phyloP scores from a whole-genome alignment of 768 basidiomycete species.

The Russula sp. region DNA sequence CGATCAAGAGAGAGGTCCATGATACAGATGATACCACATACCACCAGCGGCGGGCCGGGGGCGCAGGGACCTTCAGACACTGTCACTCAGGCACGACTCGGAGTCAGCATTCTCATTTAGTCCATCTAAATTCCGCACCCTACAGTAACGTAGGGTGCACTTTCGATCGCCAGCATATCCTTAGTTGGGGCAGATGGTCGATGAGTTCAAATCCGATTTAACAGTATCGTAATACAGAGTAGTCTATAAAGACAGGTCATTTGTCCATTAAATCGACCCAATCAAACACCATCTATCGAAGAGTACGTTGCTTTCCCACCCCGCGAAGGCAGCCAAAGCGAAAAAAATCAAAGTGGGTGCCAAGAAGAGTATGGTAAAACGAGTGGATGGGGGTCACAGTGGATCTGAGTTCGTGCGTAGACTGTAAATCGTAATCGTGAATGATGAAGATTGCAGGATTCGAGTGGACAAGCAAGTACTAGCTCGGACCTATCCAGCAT shows the following conservation, averaged over 20 bases:
- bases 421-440: neutral
- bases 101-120: too few species aligned
- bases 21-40: too few species aligned
- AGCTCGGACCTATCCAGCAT: slow-evolving; percentile 10
- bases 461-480: slow-evolving; percentile 7
- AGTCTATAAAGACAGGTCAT: slow-evolving; percentile 10
- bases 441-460: slow-evolving; percentile 1
- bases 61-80: too few species aligned
- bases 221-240: slow-evolving; percentile 14
- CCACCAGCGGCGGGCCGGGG: neutral
- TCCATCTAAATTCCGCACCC: too few species aligned
- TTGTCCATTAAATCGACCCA: slow-evolving; percentile 6
- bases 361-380: neutral
- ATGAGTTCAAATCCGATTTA: slow-evolving; percentile 22
- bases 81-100: too few species aligned
- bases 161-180: neutral
- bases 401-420: slow-evolving; percentile 10
- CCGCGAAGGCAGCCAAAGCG: neutral
- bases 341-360: neutral
- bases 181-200: neutral
- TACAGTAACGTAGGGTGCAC: too few species aligned
- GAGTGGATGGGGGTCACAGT: neutral
- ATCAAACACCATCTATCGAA: slow-evolving; percentile 3
- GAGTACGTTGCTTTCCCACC: neutral
- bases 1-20: slow-evolving; percentile 66